Percentiles rank a stretch among this genome's conserved stretches.
These are phyloP conservation scores for Pezicula neosporulosa DNA, from an alignment of 2,329 filamentous ascomycete species.

Conservation along the genomic window DNA sequence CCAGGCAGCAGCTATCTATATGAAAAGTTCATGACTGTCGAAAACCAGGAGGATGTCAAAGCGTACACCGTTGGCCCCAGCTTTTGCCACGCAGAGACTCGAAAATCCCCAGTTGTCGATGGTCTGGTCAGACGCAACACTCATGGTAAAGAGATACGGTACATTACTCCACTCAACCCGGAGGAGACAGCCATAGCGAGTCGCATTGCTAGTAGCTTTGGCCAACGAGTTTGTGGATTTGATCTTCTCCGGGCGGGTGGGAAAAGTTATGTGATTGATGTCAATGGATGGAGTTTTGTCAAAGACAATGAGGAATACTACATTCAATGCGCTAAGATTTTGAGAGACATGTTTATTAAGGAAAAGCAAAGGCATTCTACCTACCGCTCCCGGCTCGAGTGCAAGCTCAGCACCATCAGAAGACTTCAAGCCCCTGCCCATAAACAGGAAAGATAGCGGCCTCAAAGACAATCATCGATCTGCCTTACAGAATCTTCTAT, in stretches of 20 bases:
- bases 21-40: constrained; percentile 93
- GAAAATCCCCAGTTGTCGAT: constrained; percentile 96
- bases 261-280: constrained; percentile 95
- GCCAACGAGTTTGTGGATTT: constrained; percentile 93
- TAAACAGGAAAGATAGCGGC: constrained; percentile 16
- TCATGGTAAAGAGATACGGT: constrained; percentile 94
- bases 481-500: constrained; percentile 53
- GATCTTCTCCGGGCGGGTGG: constrained; percentile 85
- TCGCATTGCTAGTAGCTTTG: constrained; percentile 87
- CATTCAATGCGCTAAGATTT: constrained; percentile 80
- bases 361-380: constrained; percentile 63
- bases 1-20: constrained; percentile 85
- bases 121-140: constrained; percentile 94
- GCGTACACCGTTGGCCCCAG: constrained; percentile 92
- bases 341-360: constrained; percentile 82
- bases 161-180: constrained; percentile 79
- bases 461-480: constrained; percentile 42
- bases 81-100: constrained; percentile 94
- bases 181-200: constrained; percentile 84
- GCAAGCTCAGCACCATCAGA: constrained; percentile 14
- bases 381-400: constrained; percentile 34
- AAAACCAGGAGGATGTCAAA: constrained; percentile 97
- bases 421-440: constrained; percentile 8
- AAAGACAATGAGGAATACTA: constrained; percentile 99
- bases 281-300: constrained; percentile 99